phyloP scores from a whole-genome alignment of 768 basidiomycete species.

The Agaricus sinodeliciosus region DNA sequence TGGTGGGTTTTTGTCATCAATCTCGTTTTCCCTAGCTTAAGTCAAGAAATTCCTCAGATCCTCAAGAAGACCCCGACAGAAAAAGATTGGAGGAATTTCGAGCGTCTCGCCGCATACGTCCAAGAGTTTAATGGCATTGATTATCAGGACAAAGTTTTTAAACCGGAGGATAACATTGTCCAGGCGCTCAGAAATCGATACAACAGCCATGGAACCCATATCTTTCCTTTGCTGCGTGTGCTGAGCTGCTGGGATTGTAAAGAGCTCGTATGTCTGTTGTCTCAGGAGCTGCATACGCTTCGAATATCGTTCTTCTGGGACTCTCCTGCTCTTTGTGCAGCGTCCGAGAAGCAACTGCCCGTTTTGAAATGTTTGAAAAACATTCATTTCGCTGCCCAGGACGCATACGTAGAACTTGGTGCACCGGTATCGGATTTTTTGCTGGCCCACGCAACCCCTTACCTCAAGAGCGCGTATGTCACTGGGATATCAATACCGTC shows the following conservation, averaged over 20 bases:
- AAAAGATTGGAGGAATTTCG: background rate
- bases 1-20: background rate
- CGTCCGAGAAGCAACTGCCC: background rate
- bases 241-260: background rate
- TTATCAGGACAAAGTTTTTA: background rate
- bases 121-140: background rate
- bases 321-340: background rate
- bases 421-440: background rate
- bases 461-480: background rate
- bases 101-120: constrained; percentile 1
- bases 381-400: background rate
- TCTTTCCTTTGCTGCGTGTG: background rate
- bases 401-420: background rate
- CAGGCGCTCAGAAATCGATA: background rate
- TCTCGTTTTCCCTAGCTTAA: background rate
- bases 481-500: background rate
- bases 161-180: background rate
- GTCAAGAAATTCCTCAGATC: background rate
- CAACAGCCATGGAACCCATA: background rate
- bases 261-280: background rate
- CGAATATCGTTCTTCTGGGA: background rate
- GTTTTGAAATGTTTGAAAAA: background rate
- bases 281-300: background rate
- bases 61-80: constrained; percentile 1
- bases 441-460: background rate